Evolutionary conservation across 139 green algal species (phyloP), one percentile per base, ranked within the genome.

Genomic region (Tetradesmus lagerheimii): DNA sequence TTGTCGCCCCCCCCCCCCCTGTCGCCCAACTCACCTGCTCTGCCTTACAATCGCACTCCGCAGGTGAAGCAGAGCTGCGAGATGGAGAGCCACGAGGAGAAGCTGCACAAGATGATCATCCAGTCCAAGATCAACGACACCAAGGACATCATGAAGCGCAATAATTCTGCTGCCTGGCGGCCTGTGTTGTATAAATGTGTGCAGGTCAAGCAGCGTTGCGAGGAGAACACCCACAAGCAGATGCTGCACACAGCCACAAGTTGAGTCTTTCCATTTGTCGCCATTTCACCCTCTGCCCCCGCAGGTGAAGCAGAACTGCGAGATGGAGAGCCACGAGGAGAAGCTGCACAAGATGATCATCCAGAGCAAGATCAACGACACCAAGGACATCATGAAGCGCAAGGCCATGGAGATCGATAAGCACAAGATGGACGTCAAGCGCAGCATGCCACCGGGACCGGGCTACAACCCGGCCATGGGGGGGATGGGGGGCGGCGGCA

Each of bases 271-370:
- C n/a, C n/a, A n/a, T n/a, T n/a, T n/a, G n/a, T n/a, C n/a, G n/a
- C n/a, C n/a, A n/a, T n/a, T n/a, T n/a, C n/a, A n/a, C n/a, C n/a
- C n/a, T 50, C 9, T 50, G 43, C 9, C 43, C 43, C 3, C 2
- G 37, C 76, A 82, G 76, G 96, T 99, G 82, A 97, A 97, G 92
- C 96, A 99, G 91, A 99, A 99, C 92, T 98, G 95, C 38, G 98
- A 99, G 92, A 99, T 99, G 98, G 98, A 99, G 91, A 97, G 91
- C 39, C 96, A 99, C 77, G 98, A 99, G 92, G 98, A 99, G 97
- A 99, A 99, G 95, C 95, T 99, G 91, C 98, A 99, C 95, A 99
- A 99, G 93, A 98, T 99, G 95, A 99, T 99, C 91, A 99, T 99
- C 82, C 95, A 99, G 92, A 93, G 67, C 82, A 96, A 97, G 91